phyloP scores from a whole-genome alignment of 176 grass and related monocot species.

The Oryza glumipatula region DNA sequence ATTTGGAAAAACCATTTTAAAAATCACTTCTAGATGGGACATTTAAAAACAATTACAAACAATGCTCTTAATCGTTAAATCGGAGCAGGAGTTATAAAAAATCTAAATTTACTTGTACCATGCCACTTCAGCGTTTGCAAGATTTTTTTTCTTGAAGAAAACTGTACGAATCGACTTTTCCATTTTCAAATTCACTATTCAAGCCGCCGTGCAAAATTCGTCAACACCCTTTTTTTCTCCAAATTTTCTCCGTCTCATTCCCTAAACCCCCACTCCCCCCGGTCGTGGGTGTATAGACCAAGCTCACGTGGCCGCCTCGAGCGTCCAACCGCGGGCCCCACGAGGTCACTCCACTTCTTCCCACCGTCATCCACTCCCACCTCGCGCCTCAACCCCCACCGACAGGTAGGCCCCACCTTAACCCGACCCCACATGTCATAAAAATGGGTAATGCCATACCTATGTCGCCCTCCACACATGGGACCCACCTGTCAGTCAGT shows the following conservation, averaged over 20 bases:
- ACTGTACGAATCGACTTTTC: too few relatives aligned
- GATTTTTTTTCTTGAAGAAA: too few relatives aligned
- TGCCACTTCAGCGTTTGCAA: too few relatives aligned
- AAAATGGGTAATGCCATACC: rapidly evolving
- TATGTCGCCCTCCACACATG: rapidly evolving
- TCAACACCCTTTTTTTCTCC: background rate
- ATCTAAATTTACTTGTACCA: too few relatives aligned
- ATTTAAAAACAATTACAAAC: too few relatives aligned
- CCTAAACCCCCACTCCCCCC: background rate
- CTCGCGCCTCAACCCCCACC: background rate
- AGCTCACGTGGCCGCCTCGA: background rate
- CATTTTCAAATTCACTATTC: background rate
- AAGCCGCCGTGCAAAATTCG: background rate
- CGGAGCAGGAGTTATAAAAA: too few relatives aligned
- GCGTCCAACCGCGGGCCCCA: background rate
- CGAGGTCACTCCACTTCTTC: background rate
- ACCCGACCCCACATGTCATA: background rate
- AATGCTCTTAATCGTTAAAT: too few relatives aligned
- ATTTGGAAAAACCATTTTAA: background rate
- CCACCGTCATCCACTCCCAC: background rate
- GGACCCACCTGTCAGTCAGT: constrained; percentile 41
- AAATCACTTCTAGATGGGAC: too few relatives aligned
- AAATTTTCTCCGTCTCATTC: background rate
- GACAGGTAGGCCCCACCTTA: background rate
- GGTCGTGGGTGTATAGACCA: constrained; percentile 20